phyloP scores from a whole-genome alignment of 2,329 filamentous ascomycete genomes.

The Ascosphaera apis region DNA sequence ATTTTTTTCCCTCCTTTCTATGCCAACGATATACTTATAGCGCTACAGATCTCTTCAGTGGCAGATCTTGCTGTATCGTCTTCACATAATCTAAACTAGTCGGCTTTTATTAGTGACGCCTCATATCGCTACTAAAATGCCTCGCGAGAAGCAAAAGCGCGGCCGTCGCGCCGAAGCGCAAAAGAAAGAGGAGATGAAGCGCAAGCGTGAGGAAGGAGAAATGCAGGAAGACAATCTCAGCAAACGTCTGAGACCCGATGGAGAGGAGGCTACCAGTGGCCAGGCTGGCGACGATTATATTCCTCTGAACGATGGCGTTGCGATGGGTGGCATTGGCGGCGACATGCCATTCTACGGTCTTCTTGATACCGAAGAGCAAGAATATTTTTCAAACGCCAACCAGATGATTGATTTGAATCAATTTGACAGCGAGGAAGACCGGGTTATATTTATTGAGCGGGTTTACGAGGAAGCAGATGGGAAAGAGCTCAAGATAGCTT shows the following conservation, averaged over 20 bases:
- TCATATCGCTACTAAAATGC: too few species aligned
- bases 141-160: constrained; percentile 24
- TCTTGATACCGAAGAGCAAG: constrained; percentile 78
- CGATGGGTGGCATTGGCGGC: constrained; percentile 18
- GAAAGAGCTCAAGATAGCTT: constrained; percentile 89
- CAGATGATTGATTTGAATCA: constrained; percentile 76
- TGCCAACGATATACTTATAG: too few species aligned
- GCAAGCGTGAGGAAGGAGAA: constrained; percentile 16
- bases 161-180: constrained; percentile 22
- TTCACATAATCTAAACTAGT: too few species aligned
- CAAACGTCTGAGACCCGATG: constrained; percentile 17
- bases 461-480: constrained; percentile 70
- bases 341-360: constrained; percentile 77
- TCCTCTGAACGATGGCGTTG: constrained; percentile 11
- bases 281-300: constrained; percentile 17
- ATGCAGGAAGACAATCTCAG: constrained; percentile 11
- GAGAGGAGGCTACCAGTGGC: constrained; percentile 5
- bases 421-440: constrained; percentile 55
- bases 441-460: constrained; percentile 48
- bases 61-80: too few species aligned
- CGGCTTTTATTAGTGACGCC: too few species aligned
- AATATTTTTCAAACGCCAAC: constrained; percentile 81
- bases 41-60: too few species aligned
- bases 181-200: constrained; percentile 8
- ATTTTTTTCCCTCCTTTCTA: constrained; percentile 1